Percentiles rank a stretch among this genome's conserved stretches.
phyloP scores from a whole-genome alignment of 768 basidiomycete genomes.

The Suillus occidentalis region DNA sequence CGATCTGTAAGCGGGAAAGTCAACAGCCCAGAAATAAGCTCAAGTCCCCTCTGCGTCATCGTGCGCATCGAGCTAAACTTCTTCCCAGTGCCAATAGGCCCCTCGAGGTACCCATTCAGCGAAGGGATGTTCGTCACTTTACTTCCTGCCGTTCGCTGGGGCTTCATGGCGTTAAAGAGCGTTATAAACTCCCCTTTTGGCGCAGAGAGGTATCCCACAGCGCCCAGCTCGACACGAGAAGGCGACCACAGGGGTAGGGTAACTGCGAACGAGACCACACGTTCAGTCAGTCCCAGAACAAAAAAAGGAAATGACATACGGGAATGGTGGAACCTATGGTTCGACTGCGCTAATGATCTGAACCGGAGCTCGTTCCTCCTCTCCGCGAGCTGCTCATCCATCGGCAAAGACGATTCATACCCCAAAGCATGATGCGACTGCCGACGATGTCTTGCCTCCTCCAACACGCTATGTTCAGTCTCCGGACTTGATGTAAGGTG shows the following conservation, averaged over 20 bases:
- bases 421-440: slow-evolving; percentile 22
- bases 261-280: slow-evolving; percentile 34
- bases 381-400: slow-evolving; percentile 40
- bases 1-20: slow-evolving; percentile 39
- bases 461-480: slow-evolving; percentile 1
- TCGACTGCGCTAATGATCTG: slow-evolving; percentile 49
- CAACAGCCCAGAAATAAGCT: slow-evolving; percentile 51
- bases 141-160: slow-evolving; percentile 41
- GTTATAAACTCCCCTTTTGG: slow-evolving; percentile 62
- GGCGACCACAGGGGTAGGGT: slow-evolving; percentile 69
- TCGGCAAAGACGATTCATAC: slow-evolving; percentile 40
- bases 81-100: slow-evolving; percentile 39
- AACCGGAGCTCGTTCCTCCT: slow-evolving; percentile 66
- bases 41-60: slow-evolving; percentile 54
- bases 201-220: slow-evolving; percentile 68
- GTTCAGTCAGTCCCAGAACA: neutral
- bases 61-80: slow-evolving; percentile 51
- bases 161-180: slow-evolving; percentile 63
- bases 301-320: slow-evolving; percentile 40
- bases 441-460: neutral
- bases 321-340: slow-evolving; percentile 69
- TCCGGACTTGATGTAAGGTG: slow-evolving; percentile 20
- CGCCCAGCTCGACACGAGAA: slow-evolving; percentile 54
- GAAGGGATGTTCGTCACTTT: slow-evolving; percentile 49
- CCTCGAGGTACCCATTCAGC: slow-evolving; percentile 53